phyloP scores from a whole-genome alignment of 1,284 basidiomycete species.

The Leccinum fallax region DNA sequence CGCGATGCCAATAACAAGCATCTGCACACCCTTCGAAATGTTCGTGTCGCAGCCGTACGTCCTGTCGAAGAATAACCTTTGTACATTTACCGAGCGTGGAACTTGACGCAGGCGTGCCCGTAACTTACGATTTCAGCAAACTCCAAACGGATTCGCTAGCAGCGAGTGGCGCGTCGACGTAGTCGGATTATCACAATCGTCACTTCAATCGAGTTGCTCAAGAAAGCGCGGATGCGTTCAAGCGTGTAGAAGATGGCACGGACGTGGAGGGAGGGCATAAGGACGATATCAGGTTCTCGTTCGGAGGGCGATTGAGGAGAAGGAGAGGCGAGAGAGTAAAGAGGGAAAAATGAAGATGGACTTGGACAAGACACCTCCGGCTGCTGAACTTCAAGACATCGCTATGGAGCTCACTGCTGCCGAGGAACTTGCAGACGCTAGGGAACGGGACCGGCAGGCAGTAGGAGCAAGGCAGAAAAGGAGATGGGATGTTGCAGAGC shows the following conservation, averaged over 20 bases:
- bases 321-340: constrained; percentile 77
- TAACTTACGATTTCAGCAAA: no score
- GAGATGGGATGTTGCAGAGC: constrained; percentile 82
- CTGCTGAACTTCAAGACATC: constrained; percentile 71
- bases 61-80: no score
- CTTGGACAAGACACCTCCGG: constrained; percentile 85
- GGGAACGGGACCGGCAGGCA: constrained; percentile 34
- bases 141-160: no score
- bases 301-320: constrained; percentile 84
- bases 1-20: no score
- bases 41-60: no score
- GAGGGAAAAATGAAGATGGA: constrained; percentile 84
- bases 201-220: constrained; percentile 84
- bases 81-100: no score
- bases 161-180: constrained; percentile 51
- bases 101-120: no score
- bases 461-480: constrained; percentile 75
- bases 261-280: constrained; percentile 91
- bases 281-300: constrained; percentile 93
- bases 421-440: constrained; percentile 46
- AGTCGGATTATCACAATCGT: constrained; percentile 95
- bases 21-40: no score
- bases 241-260: constrained; percentile 60
- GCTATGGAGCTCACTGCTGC: constrained; percentile 66
- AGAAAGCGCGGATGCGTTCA: constrained; percentile 81